Conservation (phyloP, 371 early-diverging fungal species). For the Syncephalastrum sp. region DNA sequence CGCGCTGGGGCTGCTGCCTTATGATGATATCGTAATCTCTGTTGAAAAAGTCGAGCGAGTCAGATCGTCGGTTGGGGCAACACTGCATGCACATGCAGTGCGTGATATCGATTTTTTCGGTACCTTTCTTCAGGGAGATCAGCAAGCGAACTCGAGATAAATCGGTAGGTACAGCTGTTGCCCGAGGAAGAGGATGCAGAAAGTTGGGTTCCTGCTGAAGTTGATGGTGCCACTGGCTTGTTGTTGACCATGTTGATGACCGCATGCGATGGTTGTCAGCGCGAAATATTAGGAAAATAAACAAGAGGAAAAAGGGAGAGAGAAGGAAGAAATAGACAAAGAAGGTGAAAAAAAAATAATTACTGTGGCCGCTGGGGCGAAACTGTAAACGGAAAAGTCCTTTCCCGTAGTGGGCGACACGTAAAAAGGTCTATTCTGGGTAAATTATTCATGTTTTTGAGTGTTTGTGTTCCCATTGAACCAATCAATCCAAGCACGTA, state of each 20-base stretch:
- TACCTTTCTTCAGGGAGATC: slow-evolving; percentile 36
- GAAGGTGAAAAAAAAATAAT: slow-evolving; percentile 11
- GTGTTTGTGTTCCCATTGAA: slow-evolving; percentile 1
- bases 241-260: slow-evolving; percentile 2
- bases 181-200: neutral
- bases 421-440: slow-evolving; percentile 12
- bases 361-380: neutral
- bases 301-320: neutral
- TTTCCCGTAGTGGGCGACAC: slow-evolving; percentile 8
- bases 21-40: slow-evolving; percentile 27
- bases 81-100: too few species aligned
- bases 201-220: neutral
- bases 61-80: neutral
- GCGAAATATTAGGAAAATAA: too few species aligned
- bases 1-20: slow-evolving; percentile 32
- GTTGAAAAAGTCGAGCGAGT: neutral
- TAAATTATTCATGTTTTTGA: slow-evolving; percentile 7
- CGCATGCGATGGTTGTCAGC: neutral
- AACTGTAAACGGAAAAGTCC: slow-evolving; percentile 16
- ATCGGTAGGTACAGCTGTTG: slow-evolving; percentile 40
- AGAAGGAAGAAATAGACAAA: neutral
- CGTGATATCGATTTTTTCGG: neutral
- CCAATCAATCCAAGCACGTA: too few species aligned
- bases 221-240: neutral
- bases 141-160: slow-evolving; percentile 36